Base-by-base conservation (phyloP, 805 yeast species). In the Debaryomyces tyrocola region DNA sequence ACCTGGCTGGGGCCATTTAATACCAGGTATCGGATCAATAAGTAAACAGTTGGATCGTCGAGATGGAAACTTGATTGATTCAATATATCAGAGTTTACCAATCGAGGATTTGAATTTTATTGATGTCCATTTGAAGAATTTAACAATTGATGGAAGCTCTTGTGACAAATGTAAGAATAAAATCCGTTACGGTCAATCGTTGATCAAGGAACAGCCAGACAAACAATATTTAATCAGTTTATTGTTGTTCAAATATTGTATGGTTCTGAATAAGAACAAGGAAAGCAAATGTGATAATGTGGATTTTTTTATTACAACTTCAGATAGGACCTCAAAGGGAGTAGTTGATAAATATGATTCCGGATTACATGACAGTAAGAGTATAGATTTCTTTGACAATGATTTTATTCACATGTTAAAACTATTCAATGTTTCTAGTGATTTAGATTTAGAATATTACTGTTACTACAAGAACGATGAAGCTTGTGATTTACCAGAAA, bases 401-500 rank as follows among this genome's bases (percentile, higher is more conserved):
- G 76, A 70, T 44, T 71, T 69, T 51, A 52, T 68, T 41, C 69
- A 69, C 40, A 59, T 70, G 63, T 49, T 71, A 50, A 59, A 59
- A 45, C 48, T 60, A 44, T 66, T 71, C 60, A 70, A 71, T 47
- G 50, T 58, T 28, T 66, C 74, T 1, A 67, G 70, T 36, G 68
- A 69, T 12, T 57, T 63, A 17, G 71, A 70, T 41, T 57, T 70
- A 38, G 64, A 64, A 37, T 82, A 82, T 55, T 80, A 82, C 64
- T 85, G 91, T 60, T 75, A 79, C 62, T 70, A 63, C 47, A 67
- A 70, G 40, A 72, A 74, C 11, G 29, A 47, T 12, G 49, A 49
- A 43, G 59, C 58, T 14, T 85, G 90, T 62, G 58, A 69, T 4
- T 64, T 77, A 31, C 90, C 89, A 4, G 61, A 60, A 14, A 71